phyloP scores from a whole-genome alignment of 2,329 filamentous ascomycete species.

The Penicillium sp. region DNA sequence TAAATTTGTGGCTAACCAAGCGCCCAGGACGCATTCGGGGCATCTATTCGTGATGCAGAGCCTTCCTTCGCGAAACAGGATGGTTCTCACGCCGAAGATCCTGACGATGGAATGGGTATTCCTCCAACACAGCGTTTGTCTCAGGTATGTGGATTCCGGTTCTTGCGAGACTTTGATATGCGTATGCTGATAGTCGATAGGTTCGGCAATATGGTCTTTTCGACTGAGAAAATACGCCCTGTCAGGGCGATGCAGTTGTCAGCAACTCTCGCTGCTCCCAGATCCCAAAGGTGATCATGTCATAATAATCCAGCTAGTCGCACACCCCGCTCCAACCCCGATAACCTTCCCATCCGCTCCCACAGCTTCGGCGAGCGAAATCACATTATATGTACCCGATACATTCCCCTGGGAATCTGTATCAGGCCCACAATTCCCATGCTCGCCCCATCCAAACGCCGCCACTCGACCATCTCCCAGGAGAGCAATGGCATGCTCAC shows the following conservation, averaged over 20 bases:
- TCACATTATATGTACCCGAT: conserved; percentile 66
- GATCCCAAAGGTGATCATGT: conserved; percentile 18
- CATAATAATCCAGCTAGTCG: conserved; percentile 73
- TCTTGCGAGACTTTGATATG: not conserved
- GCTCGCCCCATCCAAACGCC: conserved; percentile 95
- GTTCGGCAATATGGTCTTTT: conserved; percentile 45
- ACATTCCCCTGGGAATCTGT: conserved; percentile 64
- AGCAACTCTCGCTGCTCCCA: not conserved
- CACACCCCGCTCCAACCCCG: conserved; percentile 78
- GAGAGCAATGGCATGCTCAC: conserved; percentile 81
- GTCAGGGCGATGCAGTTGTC: not conserved
- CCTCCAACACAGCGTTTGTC: conserved; percentile 52
- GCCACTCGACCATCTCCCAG: conserved; percentile 66
- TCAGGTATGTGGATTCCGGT: conserved; percentile 38
- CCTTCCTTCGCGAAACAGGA: conserved; percentile 21
- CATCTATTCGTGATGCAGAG: conserved; percentile 38
- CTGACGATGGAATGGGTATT: conserved; percentile 41
- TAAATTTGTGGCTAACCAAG: not conserved
- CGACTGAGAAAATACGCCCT: conserved; percentile 33
- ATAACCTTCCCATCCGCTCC: conserved; percentile 51
- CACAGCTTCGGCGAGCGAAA: conserved; percentile 59
- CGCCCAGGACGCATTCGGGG: conserved; percentile 30
- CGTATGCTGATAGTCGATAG: conserved; percentile 28
- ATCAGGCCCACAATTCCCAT: conserved; percentile 85
- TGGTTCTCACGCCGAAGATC: conserved; percentile 15